Base-by-base conservation (phyloP, 805 yeast genomes). In the Lipomyces spencermartinsiae region DNA sequence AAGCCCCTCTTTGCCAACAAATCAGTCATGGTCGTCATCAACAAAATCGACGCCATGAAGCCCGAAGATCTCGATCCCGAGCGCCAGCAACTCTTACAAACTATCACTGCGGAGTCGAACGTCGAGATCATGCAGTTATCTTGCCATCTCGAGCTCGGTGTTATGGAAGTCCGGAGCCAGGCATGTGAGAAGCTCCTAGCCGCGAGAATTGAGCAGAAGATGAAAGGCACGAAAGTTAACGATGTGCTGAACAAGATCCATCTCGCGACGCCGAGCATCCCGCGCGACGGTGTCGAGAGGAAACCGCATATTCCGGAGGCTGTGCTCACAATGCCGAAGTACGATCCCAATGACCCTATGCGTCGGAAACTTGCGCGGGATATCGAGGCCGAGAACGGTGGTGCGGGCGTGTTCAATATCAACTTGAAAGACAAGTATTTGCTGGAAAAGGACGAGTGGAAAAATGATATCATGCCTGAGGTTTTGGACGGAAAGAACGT, bases 1-100 rank as follows among this genome's bases (percentile, higher is more conserved):
- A 95, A 95, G 82, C 99, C 98, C 54, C 85, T 95, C 76, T 95
- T 95, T 77, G 97, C 98, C 74, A 95, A 95, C 84, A 95, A 95
- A 82, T 89, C 97, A 7, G 99, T 95, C 63, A 84, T 95, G 85
- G 94, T 95, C 74, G 98, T 95, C 72, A 86, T 95, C 81, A 95
- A 95, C 85, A 95, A 95, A 83, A 88, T 93, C 61, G 99, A 95
- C 83, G 91, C 95, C 73, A 87, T 93, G 78, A 85, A 85, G 73
- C 87, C 90, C 62, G 95, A 91, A 80, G 97, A 95, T 79, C 85
- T 95, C 74, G 91, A 86, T 74, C 85, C 84, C 71, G 93, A 87
- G 74, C 88, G 89, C 75, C 92, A 89, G 79, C 89, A 84, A 69
- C 81, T 93, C 73, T 80, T 95, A 76, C 80, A 89, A 75, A 81